phyloP scores from a whole-genome alignment of 1,139 yeast genomes.

The Sugiyamaella grinbergsii region DNA sequence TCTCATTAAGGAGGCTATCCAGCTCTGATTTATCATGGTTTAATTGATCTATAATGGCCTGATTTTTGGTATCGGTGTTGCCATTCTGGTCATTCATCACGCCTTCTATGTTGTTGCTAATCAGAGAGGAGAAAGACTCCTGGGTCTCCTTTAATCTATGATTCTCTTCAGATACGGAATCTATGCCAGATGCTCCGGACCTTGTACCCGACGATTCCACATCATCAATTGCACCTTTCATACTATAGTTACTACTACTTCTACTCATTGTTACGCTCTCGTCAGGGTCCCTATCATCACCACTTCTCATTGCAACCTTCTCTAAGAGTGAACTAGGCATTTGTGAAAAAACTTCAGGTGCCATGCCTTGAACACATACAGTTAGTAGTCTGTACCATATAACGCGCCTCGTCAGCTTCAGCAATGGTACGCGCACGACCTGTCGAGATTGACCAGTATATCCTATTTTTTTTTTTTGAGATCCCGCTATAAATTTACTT shows the following conservation, averaged over 20 bases:
- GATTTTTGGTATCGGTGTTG: neutral
- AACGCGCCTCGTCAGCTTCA: too few relatives aligned
- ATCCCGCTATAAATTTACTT: conserved; percentile 1
- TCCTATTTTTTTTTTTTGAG: too few relatives aligned
- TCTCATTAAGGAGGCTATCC: conserved; percentile 26
- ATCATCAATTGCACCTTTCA: neutral
- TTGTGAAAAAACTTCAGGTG: conserved; percentile 8
- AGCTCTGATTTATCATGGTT: conserved; percentile 17
- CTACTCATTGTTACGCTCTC: neutral
- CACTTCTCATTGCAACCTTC: neutral
- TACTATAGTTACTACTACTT: conserved; percentile 15
- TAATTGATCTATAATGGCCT: conserved; percentile 2
- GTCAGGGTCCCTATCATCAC: neutral
- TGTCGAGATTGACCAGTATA: too few relatives aligned
- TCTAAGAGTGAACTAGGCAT: conserved; percentile 4
- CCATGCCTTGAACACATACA: neutral
- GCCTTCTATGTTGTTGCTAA: too few relatives aligned
- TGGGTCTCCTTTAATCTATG: neutral
- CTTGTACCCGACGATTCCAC: neutral
- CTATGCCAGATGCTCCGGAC: too few relatives aligned
- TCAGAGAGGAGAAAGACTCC: too few relatives aligned
- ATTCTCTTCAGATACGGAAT: neutral
- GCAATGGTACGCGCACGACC: too few relatives aligned
- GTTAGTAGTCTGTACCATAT: neutral
- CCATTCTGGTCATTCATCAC: too few relatives aligned